Percentiles rank a stretch among this genome's conserved stretches.
These are phyloP conservation scores for Puccinia brachypodii DNA, from an alignment of 1,284 basidiomycete species.

Conservation along the genomic window DNA sequence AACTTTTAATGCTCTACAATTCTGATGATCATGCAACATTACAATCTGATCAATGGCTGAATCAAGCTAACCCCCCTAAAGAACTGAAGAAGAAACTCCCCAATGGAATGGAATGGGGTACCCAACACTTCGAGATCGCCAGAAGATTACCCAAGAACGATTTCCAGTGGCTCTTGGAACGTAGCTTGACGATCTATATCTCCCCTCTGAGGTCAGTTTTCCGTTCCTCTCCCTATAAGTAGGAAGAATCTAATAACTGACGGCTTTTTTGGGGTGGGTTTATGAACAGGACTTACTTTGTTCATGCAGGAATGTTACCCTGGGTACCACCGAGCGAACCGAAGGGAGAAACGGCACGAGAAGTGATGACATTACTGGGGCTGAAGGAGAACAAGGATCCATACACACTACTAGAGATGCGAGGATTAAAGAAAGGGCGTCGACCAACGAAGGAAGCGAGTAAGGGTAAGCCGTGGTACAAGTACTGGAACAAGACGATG, in stretches of 20 bases:
- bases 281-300: slow-evolving; percentile 35
- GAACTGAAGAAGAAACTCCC: slow-evolving; percentile 39
- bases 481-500: slow-evolving; percentile 46
- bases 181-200: slow-evolving; percentile 29
- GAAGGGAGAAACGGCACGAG: not conserved
- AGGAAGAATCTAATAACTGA: too few relatives aligned
- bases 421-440: slow-evolving; percentile 13
- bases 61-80: not conserved
- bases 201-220: slow-evolving; percentile 22
- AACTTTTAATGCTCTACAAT: not conserved
- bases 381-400: slow-evolving; percentile 32
- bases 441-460: not conserved
- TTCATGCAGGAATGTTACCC: slow-evolving; percentile 45
- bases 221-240: not conserved
- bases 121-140: slow-evolving; percentile 46
- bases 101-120: slow-evolving; percentile 39
- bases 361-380: slow-evolving; percentile 1
- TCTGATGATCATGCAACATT: slow-evolving; percentile 12
- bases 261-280: not conserved
- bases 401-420: slow-evolving; percentile 38
- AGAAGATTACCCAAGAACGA: slow-evolving; percentile 24
- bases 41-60: slow-evolving; percentile 23
- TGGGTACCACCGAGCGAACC: slow-evolving; percentile 11
- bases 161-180: slow-evolving; percentile 33
- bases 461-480: slow-evolving; percentile 39